Conservation (phyloP, 305 asterid genomes). For the Rubia peregrina region DNA sequence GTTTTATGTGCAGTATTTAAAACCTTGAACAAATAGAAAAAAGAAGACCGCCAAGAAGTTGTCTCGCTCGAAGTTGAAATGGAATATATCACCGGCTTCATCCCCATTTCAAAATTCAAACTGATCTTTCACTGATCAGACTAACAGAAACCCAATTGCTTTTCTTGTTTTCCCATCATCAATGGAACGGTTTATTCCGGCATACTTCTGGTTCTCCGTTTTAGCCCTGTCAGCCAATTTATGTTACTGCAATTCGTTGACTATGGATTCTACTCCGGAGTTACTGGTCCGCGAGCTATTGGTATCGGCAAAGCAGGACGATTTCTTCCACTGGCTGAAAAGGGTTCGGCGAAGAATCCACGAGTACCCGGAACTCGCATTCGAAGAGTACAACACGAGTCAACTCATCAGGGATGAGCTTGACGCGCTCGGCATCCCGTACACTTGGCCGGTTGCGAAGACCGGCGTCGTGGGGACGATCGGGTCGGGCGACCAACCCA, state of each 20-base stretch:
- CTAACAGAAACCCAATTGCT: neutral
- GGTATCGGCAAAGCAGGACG: constrained; percentile 49
- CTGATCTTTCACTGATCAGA: neutral
- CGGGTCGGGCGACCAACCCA: constrained; percentile 70
- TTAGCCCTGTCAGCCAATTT: constrained; percentile 2
- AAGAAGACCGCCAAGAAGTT: neutral
- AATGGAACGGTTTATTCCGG: constrained; percentile 4
- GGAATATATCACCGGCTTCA: neutral
- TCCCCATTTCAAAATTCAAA: neutral
- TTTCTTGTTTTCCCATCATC: neutral
- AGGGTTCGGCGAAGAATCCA: constrained; percentile 60
- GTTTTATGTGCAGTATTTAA: too few relatives aligned
- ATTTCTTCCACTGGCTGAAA: constrained; percentile 61
- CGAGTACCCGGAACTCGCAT: constrained; percentile 67
- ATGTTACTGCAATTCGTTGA: constrained; percentile 15
- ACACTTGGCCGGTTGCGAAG: constrained; percentile 66
- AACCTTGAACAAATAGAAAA: too few relatives aligned
- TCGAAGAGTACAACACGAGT: constrained; percentile 67
- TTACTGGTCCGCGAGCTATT: constrained; percentile 37
- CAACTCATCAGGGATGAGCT: constrained; percentile 64
- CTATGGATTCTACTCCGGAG: constrained; percentile 21
- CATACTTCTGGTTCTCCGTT: constrained; percentile 5
- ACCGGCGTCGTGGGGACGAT: constrained; percentile 75
- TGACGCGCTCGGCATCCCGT: constrained; percentile 55
- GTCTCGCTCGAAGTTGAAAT: neutral